Evolutionary conservation across 2,329 filamentous ascomycete species (phyloP).

Genomic region (Penicillium frequentans): DNA sequence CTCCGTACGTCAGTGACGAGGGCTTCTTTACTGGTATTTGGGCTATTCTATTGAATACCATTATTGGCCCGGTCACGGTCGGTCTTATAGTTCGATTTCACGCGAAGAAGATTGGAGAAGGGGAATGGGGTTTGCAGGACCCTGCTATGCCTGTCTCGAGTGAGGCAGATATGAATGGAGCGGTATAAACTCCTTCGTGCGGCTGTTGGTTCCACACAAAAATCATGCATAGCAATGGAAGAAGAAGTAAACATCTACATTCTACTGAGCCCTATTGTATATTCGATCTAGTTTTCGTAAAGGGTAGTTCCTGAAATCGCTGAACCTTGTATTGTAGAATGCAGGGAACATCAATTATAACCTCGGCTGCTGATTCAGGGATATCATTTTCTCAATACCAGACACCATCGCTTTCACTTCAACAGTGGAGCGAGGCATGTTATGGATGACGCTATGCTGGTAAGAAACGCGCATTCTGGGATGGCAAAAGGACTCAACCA

Average conservation of each 20-base stretch:
- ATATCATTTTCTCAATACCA: not conserved
- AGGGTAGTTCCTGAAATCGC: no score
- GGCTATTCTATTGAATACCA: constrained; percentile 35
- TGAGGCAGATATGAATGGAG: no score
- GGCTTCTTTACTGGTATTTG: constrained; percentile 26
- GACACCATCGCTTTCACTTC: not conserved
- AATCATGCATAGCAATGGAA: no score
- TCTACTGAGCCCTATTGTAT: no score
- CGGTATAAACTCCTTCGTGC: no score
- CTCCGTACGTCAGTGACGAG: constrained; percentile 19
- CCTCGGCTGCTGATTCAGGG: not conserved
- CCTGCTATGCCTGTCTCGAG: not conserved
- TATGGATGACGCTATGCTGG: constrained; percentile 4
- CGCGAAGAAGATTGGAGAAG: constrained; percentile 21
- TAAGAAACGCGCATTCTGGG: not conserved
- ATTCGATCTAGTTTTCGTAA: no score
- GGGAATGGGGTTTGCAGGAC: constrained; percentile 28
- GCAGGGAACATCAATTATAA: not conserved
- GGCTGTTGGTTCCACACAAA: no score
- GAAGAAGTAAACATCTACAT: no score
- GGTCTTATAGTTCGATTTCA: constrained; percentile 27
- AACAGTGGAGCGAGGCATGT: not conserved
- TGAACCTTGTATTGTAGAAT: no score
- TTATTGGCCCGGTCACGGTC: constrained; percentile 29
- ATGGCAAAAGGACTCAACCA: constrained; percentile 3